Evolutionary conservation across 768 basidiomycete genomes (phyloP).

Genomic region (Artomyces pyxidatus): DNA sequence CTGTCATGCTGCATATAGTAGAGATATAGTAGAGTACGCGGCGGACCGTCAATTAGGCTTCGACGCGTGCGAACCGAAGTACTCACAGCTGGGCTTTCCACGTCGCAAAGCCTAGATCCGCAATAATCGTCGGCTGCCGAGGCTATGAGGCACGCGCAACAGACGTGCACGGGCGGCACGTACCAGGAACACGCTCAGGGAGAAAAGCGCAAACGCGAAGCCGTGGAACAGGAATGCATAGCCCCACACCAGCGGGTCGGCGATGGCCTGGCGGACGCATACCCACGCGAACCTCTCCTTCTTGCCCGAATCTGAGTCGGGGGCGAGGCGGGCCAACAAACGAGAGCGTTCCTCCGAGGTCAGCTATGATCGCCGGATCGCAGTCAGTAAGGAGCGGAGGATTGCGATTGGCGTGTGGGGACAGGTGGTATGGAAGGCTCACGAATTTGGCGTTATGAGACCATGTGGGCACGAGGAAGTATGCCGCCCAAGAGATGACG

Average conservation of each 20-base stretch:
- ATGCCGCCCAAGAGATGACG: conserved; percentile 37
- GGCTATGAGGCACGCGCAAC: background rate
- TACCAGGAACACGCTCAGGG: conserved; percentile 51
- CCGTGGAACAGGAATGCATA: conserved; percentile 57
- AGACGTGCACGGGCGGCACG: conserved; percentile 4
- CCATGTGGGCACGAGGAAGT: conserved; percentile 53
- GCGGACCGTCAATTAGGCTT: no score
- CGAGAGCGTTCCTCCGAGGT: conserved; percentile 42
- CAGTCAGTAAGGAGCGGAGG: background rate
- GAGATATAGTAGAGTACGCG: no score
- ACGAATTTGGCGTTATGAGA: conserved; percentile 50
- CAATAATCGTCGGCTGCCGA: conserved; percentile 49
- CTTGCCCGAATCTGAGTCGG: conserved; percentile 47
- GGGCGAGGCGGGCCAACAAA: conserved; percentile 39
- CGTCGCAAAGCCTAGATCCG: conserved; percentile 44
- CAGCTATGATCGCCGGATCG: conserved; percentile 28
- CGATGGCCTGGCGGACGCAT: conserved; percentile 47
- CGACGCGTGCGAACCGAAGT: no score
- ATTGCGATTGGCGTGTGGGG: no score
- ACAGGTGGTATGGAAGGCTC: no score
- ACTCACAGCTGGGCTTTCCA: conserved; percentile 55
- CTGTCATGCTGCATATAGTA: conserved; percentile 37
- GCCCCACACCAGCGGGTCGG: conserved; percentile 51
- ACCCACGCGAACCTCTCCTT: conserved; percentile 50
- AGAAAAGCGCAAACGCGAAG: conserved; percentile 51